Evolutionary conservation across 2,329 filamentous ascomycete genomes (phyloP).

Genomic region (Microcyclospora pomicola): DNA sequence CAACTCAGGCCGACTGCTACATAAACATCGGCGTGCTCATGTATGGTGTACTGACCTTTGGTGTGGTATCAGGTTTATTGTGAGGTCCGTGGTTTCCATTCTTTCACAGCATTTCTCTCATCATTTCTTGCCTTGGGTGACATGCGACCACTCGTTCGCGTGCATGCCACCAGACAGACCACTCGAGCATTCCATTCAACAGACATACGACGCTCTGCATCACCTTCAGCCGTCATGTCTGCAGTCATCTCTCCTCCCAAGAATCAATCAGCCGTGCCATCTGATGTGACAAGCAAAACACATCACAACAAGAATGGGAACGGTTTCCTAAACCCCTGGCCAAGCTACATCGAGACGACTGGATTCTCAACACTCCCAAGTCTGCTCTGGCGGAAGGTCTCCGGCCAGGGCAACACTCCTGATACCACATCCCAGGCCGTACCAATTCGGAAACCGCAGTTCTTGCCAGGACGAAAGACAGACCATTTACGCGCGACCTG

Average conservation of each 20-base stretch:
- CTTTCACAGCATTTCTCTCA: no score
- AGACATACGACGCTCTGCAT: no score
- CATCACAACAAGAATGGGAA: conserved; percentile 41
- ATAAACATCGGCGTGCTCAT: no score
- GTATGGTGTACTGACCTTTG: no score
- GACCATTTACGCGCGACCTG: conserved; percentile 67
- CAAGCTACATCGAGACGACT: conserved; percentile 33
- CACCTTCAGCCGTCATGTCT: no score
- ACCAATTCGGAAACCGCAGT: conserved; percentile 50
- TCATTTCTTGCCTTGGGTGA: no score
- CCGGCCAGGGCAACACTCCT: conserved; percentile 38
- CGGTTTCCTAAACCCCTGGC: conserved; percentile 45
- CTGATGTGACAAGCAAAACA: conserved; percentile 31
- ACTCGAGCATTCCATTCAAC: no score
- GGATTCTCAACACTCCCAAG: conserved; percentile 21
- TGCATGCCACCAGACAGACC: no score
- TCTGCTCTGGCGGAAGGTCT: conserved; percentile 33
- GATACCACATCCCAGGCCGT: conserved; percentile 54
- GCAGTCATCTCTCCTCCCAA: conserved; percentile 29
- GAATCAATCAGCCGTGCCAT: conserved; percentile 26
- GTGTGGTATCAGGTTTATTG: no score
- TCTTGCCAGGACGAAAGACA: conserved; percentile 47
- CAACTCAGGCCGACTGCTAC: no score
- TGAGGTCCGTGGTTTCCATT: no score
- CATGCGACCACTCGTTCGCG: no score